Base-by-base conservation (phyloP, 768 basidiomycete genomes). In the Serendipita sp. region DNA sequence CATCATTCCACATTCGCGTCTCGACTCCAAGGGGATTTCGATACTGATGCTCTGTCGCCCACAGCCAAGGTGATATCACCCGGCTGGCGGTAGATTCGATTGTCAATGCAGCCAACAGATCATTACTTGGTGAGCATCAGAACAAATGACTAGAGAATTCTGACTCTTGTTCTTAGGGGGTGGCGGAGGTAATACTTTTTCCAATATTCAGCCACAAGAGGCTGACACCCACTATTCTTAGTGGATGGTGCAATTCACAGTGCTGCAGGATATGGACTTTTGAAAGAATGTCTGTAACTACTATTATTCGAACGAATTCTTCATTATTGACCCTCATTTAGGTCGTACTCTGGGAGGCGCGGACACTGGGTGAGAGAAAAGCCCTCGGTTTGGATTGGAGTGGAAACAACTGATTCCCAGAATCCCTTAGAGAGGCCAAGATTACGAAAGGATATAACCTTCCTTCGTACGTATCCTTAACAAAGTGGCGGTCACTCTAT, bases 231-330 rank as follows among this genome's bases (percentile, higher is more conserved):
- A 13, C 41, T 13, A 13, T 13, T 41, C 44, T 30, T 66, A 88
- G 89, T 91, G 47, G 89, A 91, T 70, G 89, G 89, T 2, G 88
- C 87, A 1, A 91, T 92, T 51, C 89, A 91, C 72, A 71, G 72
- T 28, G 88, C 86, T 10, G 89, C 90, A 30, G 90, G 89, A 10
- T 78, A 73, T 3, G 75, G 78, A 62, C 78, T 90, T 3, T 67
- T 83, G 0, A 77, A 80, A 66, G 89, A 91, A 81, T 91, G 89
- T 86, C 69, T 65, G 81, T 34, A 60, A 4, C 34, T 32, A 18
- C 48, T 32, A 51, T 5, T 51, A 18, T 51, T 18, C 48, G 41
- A 41, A 13, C 48, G 1, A 16, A 52, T 23, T 4, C n/a, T 38
- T 60, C 28, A 34, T 44, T 45, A 63, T 34, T 41, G 38, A 51